Base-by-base conservation (phyloP, 352 stramenopile genomes). In the Phytophthora cactorum region DNA sequence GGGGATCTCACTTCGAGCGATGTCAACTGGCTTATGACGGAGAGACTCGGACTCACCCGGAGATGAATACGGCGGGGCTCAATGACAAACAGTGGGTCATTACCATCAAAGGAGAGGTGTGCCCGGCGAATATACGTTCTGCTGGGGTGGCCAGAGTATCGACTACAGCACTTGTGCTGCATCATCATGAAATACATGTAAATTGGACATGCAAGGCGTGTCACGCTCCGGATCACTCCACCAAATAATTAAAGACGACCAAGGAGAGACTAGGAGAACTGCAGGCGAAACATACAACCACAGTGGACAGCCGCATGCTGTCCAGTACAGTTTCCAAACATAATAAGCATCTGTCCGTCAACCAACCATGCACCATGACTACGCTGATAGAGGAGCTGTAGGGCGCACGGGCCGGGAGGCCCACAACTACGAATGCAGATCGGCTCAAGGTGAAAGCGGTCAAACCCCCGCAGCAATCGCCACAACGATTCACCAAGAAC, bases 21-120 rank as follows among this genome's bases (percentile, higher is more conserved):
- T 5, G 38, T 59, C 25, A 6, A 58, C 5, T 65, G 58, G 47
- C 3, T 60, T 1, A 12, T 60, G 0, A 43, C 41, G 3, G 9
- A 4, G 1, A 31, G 12, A 14, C 31, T 66, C 2, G 43, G 39
- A 4, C 31, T 4, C 39, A 66, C 12, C 3, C 39, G 5, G 25
- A 31, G 2, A n/a, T 22, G 2, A 11, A 39, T 1, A 12, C 17
- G 27, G 12, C n/a, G 4, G 38, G 50, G 0, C 14, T 59, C 3
- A 59, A 59, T 11, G 50, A 59, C 38, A 39, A 52, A 17, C 38
- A 59, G 14, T 66, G 59, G 59, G 11, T 12, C 0, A 32, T 66
- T 1, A 15, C 4, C 1, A 47, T 59, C 3, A 38, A 50, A 5
- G 59, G 11, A 4, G 2, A 10, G 1, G 28, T 27, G 1, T 66